These are phyloP conservation scores for Metschnikowia aberdeeniae DNA, from an alignment of 805 yeast genomes.

Conservation along the genomic window DNA sequence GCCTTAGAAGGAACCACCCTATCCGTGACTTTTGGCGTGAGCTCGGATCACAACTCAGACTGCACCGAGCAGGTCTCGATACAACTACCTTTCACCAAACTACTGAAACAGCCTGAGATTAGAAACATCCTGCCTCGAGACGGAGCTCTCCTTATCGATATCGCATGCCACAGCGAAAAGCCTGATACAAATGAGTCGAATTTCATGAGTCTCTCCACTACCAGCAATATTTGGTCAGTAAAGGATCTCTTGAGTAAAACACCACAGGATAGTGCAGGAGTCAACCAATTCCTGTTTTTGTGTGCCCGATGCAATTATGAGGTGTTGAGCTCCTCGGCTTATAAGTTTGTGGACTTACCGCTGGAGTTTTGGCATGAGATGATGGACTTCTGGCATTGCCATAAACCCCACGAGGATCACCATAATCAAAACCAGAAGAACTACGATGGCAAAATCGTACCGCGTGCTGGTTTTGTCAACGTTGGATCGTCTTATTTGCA, in stretches of 20 bases:
- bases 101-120: not conserved
- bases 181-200: not conserved
- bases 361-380: slow-evolving; percentile 91
- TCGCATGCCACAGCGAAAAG: not conserved
- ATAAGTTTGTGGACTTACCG: slow-evolving; percentile 64
- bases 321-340: slow-evolving; percentile 28
- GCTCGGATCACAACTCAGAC: not conserved
- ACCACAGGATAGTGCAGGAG: slow-evolving; percentile 19
- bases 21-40: not conserved
- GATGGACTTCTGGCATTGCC: slow-evolving; percentile 98
- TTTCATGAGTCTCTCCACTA: slow-evolving; percentile 12
- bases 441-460: slow-evolving; percentile 37
- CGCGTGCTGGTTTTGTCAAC: slow-evolving; percentile 40
- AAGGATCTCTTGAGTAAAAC: slow-evolving; percentile 35
- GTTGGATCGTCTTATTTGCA: slow-evolving; percentile 58
- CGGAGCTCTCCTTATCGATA: not conserved
- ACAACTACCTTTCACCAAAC: not conserved
- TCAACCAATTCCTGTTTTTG: slow-evolving; percentile 24
- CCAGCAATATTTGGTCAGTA: slow-evolving; percentile 37
- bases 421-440: slow-evolving; percentile 22
- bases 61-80: not conserved
- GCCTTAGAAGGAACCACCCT: not conserved
- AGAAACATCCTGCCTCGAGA: not conserved
- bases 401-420: slow-evolving; percentile 52
- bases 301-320: slow-evolving; percentile 30